phyloP scores from a whole-genome alignment of 805 yeast genomes.

The Myxozyma vanderwaltii region DNA sequence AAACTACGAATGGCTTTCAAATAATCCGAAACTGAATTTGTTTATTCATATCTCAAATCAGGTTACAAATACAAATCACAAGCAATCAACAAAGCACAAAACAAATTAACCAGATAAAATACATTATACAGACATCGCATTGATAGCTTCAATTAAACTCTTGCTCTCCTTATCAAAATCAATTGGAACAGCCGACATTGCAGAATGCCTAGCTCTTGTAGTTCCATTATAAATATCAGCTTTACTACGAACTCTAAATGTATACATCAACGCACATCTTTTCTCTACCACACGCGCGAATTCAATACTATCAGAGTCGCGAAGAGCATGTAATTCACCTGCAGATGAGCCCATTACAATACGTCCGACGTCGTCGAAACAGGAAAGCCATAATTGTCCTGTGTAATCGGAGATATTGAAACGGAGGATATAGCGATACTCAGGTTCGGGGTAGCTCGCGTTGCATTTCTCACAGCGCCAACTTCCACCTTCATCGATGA shows the following conservation, averaged over 20 bases:
- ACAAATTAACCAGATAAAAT: not conserved
- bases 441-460: constrained; percentile 64
- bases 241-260: constrained; percentile 77
- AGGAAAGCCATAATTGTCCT: constrained; percentile 82
- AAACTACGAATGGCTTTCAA: too few relatives aligned
- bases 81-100: not conserved
- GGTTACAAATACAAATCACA: not conserved
- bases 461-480: constrained; percentile 97
- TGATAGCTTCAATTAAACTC: constrained; percentile 31
- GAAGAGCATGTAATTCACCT: constrained; percentile 51
- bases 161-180: constrained; percentile 39
- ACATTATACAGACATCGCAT: constrained; percentile 25
- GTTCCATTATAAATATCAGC: constrained; percentile 83
- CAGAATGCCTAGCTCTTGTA: constrained; percentile 73
- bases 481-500: constrained; percentile 64
- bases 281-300: constrained; percentile 47
- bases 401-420: constrained; percentile 75
- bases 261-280: constrained; percentile 66
- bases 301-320: constrained; percentile 43
- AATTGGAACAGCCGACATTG: constrained; percentile 49
- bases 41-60: not conserved
- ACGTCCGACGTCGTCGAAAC: constrained; percentile 83
- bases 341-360: constrained; percentile 69
- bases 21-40: not conserved
- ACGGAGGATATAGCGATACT: constrained; percentile 78